Evolutionary conservation across 306 rosid species (phyloP).

Genomic region (Astragalus glycyphyllos): DNA sequence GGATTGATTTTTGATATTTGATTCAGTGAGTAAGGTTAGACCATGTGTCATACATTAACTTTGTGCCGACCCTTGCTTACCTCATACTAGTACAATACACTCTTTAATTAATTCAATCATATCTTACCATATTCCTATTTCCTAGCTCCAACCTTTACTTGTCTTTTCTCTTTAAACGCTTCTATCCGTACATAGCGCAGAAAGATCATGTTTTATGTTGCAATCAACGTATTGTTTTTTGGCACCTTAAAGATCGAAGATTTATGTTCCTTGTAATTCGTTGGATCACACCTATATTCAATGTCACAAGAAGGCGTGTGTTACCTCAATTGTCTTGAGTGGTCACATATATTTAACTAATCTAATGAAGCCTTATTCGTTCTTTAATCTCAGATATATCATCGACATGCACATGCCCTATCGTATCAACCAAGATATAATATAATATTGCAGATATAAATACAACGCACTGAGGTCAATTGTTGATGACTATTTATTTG

Average conservation of each 20-base stretch:
- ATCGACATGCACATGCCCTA: constrained; percentile 1
- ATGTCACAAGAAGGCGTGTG: neutral
- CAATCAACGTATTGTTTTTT: constrained; percentile 10
- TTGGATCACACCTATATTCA: neutral
- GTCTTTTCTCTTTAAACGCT: constrained; percentile 10
- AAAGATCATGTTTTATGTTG: neutral
- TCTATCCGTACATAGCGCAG: constrained; percentile 6
- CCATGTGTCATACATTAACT: constrained; percentile 49
- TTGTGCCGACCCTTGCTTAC: constrained; percentile 44
- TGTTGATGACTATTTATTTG: neutral
- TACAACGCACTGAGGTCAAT: constrained; percentile 32
- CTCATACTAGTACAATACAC: too few relatives aligned
- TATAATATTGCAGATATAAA: constrained; percentile 1
- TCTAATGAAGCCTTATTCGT: constrained; percentile 2
- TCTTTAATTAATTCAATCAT: too few relatives aligned
- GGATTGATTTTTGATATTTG: constrained; percentile 36
- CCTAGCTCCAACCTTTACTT: neutral
- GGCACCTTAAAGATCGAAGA: constrained; percentile 10
- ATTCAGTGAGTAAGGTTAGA: neutral
- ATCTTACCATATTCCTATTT: too few relatives aligned
- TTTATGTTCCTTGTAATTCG: constrained; percentile 17
- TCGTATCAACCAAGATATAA: constrained; percentile 27
- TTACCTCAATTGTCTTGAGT: neutral
- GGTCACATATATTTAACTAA: neutral
- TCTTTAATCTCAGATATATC: constrained; percentile 13